phyloP scores from a whole-genome alignment of 1,139 yeast genomes.

The Insectozyma bohioensis region DNA sequence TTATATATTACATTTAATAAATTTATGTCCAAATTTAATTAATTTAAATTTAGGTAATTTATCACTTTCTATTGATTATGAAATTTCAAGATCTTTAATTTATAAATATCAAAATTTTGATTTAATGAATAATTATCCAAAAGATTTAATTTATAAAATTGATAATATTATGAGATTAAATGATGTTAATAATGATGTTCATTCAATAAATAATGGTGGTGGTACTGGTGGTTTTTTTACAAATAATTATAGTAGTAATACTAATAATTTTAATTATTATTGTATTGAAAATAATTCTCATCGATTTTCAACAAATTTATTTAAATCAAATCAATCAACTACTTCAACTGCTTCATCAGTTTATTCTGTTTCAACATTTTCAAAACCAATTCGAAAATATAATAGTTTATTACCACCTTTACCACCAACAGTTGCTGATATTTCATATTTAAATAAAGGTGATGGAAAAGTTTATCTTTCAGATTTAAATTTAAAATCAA shows the following conservation, averaged over 20 bases:
- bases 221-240: too few species aligned
- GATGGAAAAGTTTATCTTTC: conserved; percentile 44
- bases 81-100: conserved; percentile 33
- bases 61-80: conserved; percentile 59
- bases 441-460: conserved; percentile 30
- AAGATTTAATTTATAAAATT: conserved; percentile 24
- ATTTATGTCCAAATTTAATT: conserved; percentile 56
- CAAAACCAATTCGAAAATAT: conserved; percentile 32
- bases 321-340: conserved; percentile 13
- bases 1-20: conserved; percentile 57
- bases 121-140: conserved; percentile 38
- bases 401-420: conserved; percentile 41
- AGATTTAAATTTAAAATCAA: conserved; percentile 40
- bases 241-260: conserved; percentile 2
- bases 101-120: conserved; percentile 42
- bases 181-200: conserved; percentile 8
- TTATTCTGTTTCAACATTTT: conserved; percentile 29
- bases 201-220: too few species aligned
- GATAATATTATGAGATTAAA: conserved; percentile 22
- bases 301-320: conserved; percentile 7
- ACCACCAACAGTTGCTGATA: conserved; percentile 28
- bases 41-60: conserved; percentile 54
- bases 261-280: conserved; percentile 6
- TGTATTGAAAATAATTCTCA: too few species aligned
- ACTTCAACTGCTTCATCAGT: conserved; percentile 32